Conservation (phyloP, 108 stramenopile species). For the Fistulifera solaris region DNA sequence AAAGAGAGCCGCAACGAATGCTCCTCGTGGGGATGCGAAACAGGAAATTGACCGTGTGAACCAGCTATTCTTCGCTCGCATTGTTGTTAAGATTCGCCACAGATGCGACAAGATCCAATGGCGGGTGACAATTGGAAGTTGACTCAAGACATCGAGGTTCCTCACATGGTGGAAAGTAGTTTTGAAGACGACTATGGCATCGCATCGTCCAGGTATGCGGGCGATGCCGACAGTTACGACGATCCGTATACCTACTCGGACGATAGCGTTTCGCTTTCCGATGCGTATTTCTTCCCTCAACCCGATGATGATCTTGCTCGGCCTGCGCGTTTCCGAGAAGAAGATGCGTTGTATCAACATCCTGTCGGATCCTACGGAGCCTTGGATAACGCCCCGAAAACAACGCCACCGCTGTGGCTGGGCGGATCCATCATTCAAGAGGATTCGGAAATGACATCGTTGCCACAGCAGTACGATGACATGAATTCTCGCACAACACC, state of each 20-base stretch:
- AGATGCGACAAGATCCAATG: too few species aligned
- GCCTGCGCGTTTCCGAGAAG: neutral
- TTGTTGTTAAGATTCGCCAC: too few species aligned
- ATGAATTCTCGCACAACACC: neutral
- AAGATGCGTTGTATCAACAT: neutral
- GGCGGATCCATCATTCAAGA: conserved; percentile 11
- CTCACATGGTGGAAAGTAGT: too few species aligned
- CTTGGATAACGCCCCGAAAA: neutral
- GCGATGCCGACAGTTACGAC: conserved; percentile 3
- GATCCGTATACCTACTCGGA: conserved; percentile 12
- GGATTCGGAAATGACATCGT: conserved; percentile 6
- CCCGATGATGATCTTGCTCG: conserved; percentile 10
- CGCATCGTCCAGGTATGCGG: conserved; percentile 3
- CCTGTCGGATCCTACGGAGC: neutral
- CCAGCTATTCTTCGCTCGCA: too few species aligned
- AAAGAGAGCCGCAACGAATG: too few species aligned
- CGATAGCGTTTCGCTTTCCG: conserved; percentile 27
- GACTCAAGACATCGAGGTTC: too few species aligned
- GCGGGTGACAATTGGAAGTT: too few species aligned
- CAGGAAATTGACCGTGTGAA: too few species aligned
- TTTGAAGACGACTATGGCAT: too few species aligned
- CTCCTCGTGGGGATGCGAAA: too few species aligned
- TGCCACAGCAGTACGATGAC: neutral
- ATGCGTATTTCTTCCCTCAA: conserved; percentile 25
- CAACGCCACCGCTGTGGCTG: conserved; percentile 8